These are phyloP conservation scores for Sporormia fimetaria DNA, from an alignment of 495 filamentous ascomycete genomes.

Conservation along the genomic window DNA sequence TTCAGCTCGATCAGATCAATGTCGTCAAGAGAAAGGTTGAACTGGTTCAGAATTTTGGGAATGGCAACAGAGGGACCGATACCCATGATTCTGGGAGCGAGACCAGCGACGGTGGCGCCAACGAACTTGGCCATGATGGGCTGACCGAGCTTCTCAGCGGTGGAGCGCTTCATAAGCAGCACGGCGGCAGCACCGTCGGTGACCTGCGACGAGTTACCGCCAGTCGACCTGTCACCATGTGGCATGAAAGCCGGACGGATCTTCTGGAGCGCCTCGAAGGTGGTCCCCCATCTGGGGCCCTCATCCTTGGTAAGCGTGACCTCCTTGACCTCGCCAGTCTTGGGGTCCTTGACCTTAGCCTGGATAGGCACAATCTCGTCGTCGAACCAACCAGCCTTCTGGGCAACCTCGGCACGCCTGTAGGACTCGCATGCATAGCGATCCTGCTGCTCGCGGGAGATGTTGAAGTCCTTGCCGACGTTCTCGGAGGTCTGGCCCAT, in stretches of 20 bases:
- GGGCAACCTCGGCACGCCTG: constrained; percentile 72
- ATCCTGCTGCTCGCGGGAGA: constrained; percentile 71
- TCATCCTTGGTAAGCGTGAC: constrained; percentile 78
- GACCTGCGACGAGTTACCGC: constrained; percentile 92
- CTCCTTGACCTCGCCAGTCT: constrained; percentile 63
- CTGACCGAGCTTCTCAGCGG: constrained; percentile 74
- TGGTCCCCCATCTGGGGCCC: constrained; percentile 81
- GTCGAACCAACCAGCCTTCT: constrained; percentile 87
- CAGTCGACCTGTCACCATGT: constrained; percentile 78
- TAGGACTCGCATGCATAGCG: constrained; percentile 77
- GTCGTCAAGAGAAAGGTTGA: constrained; percentile 66
- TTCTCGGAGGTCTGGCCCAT: constrained; percentile 99
- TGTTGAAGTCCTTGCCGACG: constrained; percentile 80
- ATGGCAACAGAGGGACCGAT: constrained; percentile 91
- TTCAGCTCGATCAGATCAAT: constrained; percentile 90
- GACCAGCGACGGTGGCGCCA: constrained; percentile 78
- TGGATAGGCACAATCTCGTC: constrained; percentile 89
- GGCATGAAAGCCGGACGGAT: constrained; percentile 84
- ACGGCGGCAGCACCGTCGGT: constrained; percentile 90
- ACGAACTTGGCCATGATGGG: constrained; percentile 92
- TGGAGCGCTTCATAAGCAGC: constrained; percentile 87
- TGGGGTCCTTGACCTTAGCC: constrained; percentile 67
- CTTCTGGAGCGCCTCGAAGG: constrained; percentile 67
- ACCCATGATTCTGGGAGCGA: constrained; percentile 90
- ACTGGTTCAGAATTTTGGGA: constrained; percentile 79